Base-by-base conservation (phyloP, 2,329 filamentous ascomycete species). In the Pseudonectria foliicola region DNA sequence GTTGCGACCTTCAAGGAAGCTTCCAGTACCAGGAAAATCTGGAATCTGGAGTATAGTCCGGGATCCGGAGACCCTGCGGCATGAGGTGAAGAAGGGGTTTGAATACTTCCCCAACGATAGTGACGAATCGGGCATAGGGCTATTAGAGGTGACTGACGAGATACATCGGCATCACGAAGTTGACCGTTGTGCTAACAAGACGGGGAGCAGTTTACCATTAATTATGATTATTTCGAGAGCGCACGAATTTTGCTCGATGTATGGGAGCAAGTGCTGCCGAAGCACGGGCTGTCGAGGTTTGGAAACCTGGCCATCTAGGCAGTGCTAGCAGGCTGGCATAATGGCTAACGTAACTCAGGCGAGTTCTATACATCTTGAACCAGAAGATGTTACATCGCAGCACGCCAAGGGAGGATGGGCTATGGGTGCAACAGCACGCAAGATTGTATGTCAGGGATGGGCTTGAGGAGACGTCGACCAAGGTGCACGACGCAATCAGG, bases 1-100 rank as follows among this genome's bases (percentile, higher is more conserved):
- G 2, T 15, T 50, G 2, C 42, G 39, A 0, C 33, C 14, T 8
- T 10, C 36, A 1, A 45, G 44, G 4, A 10, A 0, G 0, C 2
- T 1, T 4, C 0, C 0, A 0, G 0, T 0, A 0, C 12, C 0
- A 0, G n/a, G n/a, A n/a, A 0, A 0, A 2, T 28, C 0, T 39
- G 25, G 26, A 0, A n/a, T n/a, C n/a, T 2, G 0, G 11, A 3
- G 0, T 4, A n/a, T n/a, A n/a, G n/a, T 38, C 0, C 0, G 1
- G 0, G 1, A 7, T 0, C 34, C 39, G 0, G 13, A 3, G 0
- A 0, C 6, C 2, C 4, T 49, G 4, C 18, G 5, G 15, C 0
- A 13, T 0, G 2, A 13, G 2, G 2, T 45, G 6, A 14, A 8
- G 0, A 1, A 30, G 0, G 37, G 31, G 0, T 2, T 26, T 5